Percentiles rank a stretch among this genome's conserved stretches.
These are phyloP conservation scores for Piper longum DNA, from an alignment of 164 flowering plant genomes.

Conservation along the genomic window DNA sequence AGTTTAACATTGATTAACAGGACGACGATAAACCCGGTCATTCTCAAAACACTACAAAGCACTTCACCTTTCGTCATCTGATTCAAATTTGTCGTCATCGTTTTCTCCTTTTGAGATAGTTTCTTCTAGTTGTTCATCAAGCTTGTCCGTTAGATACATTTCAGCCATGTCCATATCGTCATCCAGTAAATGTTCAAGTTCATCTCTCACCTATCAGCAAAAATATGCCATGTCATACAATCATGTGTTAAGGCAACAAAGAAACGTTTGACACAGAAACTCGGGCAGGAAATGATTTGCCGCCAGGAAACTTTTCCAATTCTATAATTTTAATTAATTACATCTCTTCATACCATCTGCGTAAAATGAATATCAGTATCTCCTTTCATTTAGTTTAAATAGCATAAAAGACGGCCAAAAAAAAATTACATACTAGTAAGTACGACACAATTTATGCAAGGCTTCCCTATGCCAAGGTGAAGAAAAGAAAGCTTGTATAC, in stretches of 20 bases:
- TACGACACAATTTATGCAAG: not conserved
- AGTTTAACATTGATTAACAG: not conserved
- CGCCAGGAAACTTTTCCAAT: too few relatives aligned
- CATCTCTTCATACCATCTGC: not conserved
- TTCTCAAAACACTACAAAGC: not conserved
- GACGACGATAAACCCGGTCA: not conserved
- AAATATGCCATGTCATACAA: not conserved
- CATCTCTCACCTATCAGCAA: constrained; percentile 35
- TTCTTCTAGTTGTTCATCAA: constrained; percentile 12
- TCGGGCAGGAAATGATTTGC: not conserved
- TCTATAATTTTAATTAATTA: too few relatives aligned
- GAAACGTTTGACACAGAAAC: not conserved
- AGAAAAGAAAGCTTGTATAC: too few relatives aligned
- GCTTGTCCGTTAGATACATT: constrained; percentile 49
- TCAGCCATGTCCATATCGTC: constrained; percentile 51
- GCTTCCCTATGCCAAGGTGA: too few relatives aligned
- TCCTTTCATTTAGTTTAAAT: not conserved
- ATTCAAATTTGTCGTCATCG: constrained; percentile 6
- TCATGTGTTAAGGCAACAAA: not conserved
- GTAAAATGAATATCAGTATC: not conserved
- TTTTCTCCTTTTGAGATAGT: constrained; percentile 12
- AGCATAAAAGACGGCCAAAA: not conserved
- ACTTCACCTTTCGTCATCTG: constrained; percentile 18
- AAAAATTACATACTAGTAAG: not conserved
- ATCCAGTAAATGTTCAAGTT: constrained; percentile 37